Evolutionary conservation across 169 alveolate species (phyloP).

Genomic region (Babesia microti): DNA sequence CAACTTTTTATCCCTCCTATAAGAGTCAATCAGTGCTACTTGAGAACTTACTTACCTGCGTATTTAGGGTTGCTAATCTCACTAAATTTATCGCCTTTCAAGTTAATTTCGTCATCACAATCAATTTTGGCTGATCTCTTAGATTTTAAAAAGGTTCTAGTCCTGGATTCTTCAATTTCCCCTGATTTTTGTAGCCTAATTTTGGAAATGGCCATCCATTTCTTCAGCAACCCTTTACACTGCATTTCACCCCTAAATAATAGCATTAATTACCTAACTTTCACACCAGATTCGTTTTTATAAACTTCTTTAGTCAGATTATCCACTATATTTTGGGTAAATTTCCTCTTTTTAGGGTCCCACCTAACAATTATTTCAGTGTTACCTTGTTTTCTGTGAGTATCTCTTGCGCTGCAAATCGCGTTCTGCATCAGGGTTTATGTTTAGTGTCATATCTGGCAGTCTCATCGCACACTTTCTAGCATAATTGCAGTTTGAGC

Average conservation of each 20-base stretch:
- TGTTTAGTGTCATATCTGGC: constrained; percentile 26
- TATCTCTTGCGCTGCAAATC: constrained; percentile 25
- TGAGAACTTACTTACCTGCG: no score
- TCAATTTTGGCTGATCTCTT: no score
- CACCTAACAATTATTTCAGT: no score
- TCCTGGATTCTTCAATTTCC: constrained; percentile 23
- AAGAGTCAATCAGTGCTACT: no score
- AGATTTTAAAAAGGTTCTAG: no score
- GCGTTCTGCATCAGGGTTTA: constrained; percentile 41
- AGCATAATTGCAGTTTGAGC: no score
- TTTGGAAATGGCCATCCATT: constrained; percentile 38
- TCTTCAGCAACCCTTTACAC: constrained; percentile 27
- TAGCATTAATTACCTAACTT: no score
- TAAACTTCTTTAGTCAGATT: constrained; percentile 20
- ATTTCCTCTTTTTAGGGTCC: constrained; percentile 44
- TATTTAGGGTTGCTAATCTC: no score
- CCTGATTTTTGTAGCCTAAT: constrained; percentile 40
- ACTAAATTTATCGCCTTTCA: no score
- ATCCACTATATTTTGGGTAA: constrained; percentile 35
- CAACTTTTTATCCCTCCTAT: no score
- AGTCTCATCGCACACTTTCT: no score
- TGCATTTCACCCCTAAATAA: constrained; percentile 11
- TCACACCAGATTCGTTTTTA: constrained; percentile 23
- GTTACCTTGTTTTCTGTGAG: constrained; percentile 32
- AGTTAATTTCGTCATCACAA: no score